These are phyloP conservation scores for Fusarium multiceps DNA, from an alignment of 2,329 filamentous ascomycete genomes.

Conservation along the genomic window DNA sequence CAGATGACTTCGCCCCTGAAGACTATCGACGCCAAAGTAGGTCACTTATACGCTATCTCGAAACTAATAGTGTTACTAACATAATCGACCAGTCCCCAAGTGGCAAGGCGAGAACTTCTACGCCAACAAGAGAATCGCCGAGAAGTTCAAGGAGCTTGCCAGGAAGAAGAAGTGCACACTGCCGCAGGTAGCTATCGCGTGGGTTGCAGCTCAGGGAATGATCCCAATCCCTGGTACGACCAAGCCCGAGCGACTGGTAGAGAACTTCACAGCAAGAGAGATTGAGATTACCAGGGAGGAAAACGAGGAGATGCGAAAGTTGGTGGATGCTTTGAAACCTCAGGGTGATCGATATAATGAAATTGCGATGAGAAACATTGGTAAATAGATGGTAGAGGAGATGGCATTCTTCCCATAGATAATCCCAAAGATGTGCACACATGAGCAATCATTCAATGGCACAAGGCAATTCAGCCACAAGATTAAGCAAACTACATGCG, in stretches of 20 bases:
- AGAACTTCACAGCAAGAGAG: neutral
- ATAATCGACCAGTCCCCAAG: neutral
- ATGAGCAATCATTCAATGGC: too few relatives aligned
- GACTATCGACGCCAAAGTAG: constrained; percentile 54
- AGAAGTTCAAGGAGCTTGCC: constrained; percentile 54
- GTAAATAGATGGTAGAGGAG: too few relatives aligned
- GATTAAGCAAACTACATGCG: too few relatives aligned
- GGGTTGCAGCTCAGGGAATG: neutral
- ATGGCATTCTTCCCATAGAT: too few relatives aligned
- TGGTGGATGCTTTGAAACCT: neutral
- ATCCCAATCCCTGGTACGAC: neutral
- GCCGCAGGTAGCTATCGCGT: neutral
- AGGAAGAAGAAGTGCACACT: neutral
- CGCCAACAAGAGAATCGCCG: constrained; percentile 53
- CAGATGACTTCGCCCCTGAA: constrained; percentile 57
- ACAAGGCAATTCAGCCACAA: too few relatives aligned
- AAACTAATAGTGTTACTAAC: neutral
- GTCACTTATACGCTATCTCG: too few relatives aligned
- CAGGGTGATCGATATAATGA: too few relatives aligned
- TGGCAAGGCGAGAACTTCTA: neutral
- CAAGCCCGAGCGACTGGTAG: neutral
- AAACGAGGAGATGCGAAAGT: neutral
- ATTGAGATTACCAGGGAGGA: neutral
- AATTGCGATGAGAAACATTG: too few relatives aligned
- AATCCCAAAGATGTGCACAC: too few relatives aligned